Evolutionary conservation across 148 eudicot genomes (phyloP), one percentile per base, ranked within the genome.

Genomic region (Heliamphora exappendiculata): DNA sequence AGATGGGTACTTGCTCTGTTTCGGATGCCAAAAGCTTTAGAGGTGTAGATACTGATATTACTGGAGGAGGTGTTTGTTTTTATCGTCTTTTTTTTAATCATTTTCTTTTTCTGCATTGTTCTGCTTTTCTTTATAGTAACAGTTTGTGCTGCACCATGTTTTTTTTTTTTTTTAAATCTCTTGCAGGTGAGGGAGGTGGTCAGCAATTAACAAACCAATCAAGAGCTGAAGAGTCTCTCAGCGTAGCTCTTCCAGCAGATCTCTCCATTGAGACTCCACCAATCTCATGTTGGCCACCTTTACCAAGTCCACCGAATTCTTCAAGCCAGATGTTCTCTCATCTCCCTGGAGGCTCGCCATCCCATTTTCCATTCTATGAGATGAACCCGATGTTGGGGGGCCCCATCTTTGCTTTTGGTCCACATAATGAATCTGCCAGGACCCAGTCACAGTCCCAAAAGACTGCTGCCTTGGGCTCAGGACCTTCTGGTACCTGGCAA

Each of bases 211-310:
- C 63, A 36, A 80, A 76, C 80, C 91, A 85, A 72, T 85, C 93
- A 10, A 89, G 86, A 76, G 81, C 83, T 31, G 98, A 92, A 66
- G 98, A 94, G 77, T 83, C 80, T 60, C 81, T 91, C 47, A 88
- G 83, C 44, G 97, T 95, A 41, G 88, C 98, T 44, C 94, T 95
- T 78, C 97, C 98, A n/a, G 99, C 97, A 29, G 99, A 95, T 85
- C 91, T 95, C 20, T 91, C 97, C 17, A 90, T 95, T 39, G 99
- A 95, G 69, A 93, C 94, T 73, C 89, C 91, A 24, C 91, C 96
- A 33, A 89, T 93, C 22, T 93, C 99, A 14, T 75, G 89, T 47
- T 95, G 99, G 99, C 98, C 98, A 13, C 90, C 97, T 67, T 81
- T 93, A 79, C 94, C 96, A 59, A 92, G 97, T 83, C 96, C 99